Base-by-base conservation (phyloP, 2,329 filamentous ascomycete genomes). In the Beauveria rudraprayagi region DNA sequence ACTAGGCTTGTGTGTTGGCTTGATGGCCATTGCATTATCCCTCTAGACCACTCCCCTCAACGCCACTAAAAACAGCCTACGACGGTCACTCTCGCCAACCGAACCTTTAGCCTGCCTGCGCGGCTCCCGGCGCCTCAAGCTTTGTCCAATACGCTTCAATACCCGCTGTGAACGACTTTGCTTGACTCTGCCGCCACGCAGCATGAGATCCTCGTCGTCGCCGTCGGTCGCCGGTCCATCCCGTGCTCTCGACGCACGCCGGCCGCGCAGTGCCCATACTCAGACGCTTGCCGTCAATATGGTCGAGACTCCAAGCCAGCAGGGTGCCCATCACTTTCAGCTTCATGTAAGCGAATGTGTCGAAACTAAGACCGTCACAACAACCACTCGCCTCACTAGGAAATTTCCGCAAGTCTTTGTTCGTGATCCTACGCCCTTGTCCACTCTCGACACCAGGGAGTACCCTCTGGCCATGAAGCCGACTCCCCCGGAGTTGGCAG, bases 381-480 rank as follows among this genome's bases (percentile, higher is more conserved):
- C 93, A 0, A 97, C 92, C 0, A 97, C 92, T 0, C 96, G 91
- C 0, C 95, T 92, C 1, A 90, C 91, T 65, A 87, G 73, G 81
- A 91, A 75, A 74, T 95, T 94, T 66, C 92, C 93, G 52, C 91
- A 91, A n/a, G 79, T 97, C 62, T 80, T 90, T 61, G 85, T 96
- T 66, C 86, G 85, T 65, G 84, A 90, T 62, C 88, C 91, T 26
- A 84, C 84, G 58, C 83, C 86, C 56, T 81, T 92, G 40, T 79
- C 83, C 62, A 82, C 87, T 59, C 84, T 96, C 62, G 92, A 97
- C 73, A 81, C 88, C 16, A 96, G 95, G 72, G 86, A 94, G 68
- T 99, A 96, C 72, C 94, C 94, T 44, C 80, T 99, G 34, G 93
- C 93, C 43, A 82, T 84, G 64, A 87, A 90, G 55, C 88, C 91